Conservation (phyloP, 2,329 filamentous ascomycete genomes). For the Coleophoma eucalyptorum region DNA sequence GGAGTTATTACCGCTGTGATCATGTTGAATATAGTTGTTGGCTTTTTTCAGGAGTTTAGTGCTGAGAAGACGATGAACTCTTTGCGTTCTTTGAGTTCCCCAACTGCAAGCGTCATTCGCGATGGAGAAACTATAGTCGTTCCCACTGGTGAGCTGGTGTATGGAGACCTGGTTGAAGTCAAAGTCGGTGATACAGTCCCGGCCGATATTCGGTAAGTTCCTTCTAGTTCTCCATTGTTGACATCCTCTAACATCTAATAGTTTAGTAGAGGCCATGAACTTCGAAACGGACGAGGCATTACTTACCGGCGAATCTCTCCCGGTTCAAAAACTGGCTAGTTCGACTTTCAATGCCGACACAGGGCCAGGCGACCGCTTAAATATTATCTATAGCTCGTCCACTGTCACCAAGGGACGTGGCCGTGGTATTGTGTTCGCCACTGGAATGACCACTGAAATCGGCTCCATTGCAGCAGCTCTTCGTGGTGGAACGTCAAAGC, state of each 20-base stretch:
- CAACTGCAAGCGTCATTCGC: constrained; percentile 45
- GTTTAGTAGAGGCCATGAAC: constrained; percentile 47
- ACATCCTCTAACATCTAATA: constrained; percentile 13
- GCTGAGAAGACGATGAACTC: constrained; percentile 52
- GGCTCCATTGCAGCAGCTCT: constrained; percentile 61
- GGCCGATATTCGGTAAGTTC: constrained; percentile 31
- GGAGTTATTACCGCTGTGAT: constrained; percentile 56
- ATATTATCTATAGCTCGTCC: constrained; percentile 58
- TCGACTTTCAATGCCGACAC: constrained; percentile 45
- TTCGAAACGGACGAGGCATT: constrained; percentile 58
- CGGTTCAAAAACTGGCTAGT: constrained; percentile 49
- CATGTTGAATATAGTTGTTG: constrained; percentile 53
- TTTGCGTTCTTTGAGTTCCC: constrained; percentile 43
- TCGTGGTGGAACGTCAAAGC: constrained; percentile 44
- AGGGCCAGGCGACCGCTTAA: constrained; percentile 56
- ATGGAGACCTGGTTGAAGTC: constrained; percentile 54
- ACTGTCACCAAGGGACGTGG: constrained; percentile 60
- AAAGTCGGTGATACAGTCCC: constrained; percentile 42
- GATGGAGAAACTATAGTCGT: constrained; percentile 45
- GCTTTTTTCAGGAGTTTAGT: constrained; percentile 49
- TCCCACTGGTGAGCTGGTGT: constrained; percentile 49
- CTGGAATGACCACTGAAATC: constrained; percentile 58
- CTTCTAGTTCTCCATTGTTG: background rate
- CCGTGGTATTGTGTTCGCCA: constrained; percentile 55
- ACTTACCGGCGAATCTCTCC: constrained; percentile 59